Evolutionary conservation across 495 filamentous ascomycete species (phyloP), one percentile per base, ranked within the genome.

Genomic region (Immersiella caudata): DNA sequence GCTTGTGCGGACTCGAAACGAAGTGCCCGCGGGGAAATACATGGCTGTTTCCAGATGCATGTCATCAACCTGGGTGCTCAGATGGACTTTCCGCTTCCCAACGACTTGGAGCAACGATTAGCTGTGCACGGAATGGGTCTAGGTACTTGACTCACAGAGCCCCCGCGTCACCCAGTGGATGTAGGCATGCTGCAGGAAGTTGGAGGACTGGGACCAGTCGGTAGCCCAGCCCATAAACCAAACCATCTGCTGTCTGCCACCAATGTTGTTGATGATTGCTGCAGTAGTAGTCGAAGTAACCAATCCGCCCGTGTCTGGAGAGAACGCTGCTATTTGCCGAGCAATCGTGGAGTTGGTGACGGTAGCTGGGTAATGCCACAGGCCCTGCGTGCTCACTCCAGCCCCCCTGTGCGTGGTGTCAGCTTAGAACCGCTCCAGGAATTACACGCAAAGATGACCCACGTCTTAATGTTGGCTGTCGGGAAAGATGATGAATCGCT

Each of bases 1-100:
- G 4, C 71, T 73, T 16, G 82, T 73, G 49, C 78, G 80, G 72
- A 87, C 78, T 26, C 85, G 84, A 76, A 84, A 89, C 16, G 56
- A 54, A 6, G 75, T 79, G 0, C 66, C 76, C 0, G 78, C 77
- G 14, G 77, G 75, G 12, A 57, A 21, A 73, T 89, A 89, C 52
- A 89, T 78, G 12, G 82, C 79, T 1, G 86, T 84, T 40, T 79
- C 75, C 6, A 89, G 74, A 68, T 88, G 84, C 83, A 89, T 85
- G 72, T 89, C 87, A 70, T 89, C 87, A 26, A 89, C 85, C 75
- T 89, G 87, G n/a, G 87, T 87, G 72, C 79, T 83, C 52, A 88
- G 70, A 68, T 85, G 82, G 62, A 84, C 76, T 56, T 86, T 81
- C 56, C 87, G 84, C 65, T 84, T 83, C 27, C 84, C 85, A 14